phyloP scores from a whole-genome alignment of 805 yeast genomes.

The Lipomyces yamanashiensis region DNA sequence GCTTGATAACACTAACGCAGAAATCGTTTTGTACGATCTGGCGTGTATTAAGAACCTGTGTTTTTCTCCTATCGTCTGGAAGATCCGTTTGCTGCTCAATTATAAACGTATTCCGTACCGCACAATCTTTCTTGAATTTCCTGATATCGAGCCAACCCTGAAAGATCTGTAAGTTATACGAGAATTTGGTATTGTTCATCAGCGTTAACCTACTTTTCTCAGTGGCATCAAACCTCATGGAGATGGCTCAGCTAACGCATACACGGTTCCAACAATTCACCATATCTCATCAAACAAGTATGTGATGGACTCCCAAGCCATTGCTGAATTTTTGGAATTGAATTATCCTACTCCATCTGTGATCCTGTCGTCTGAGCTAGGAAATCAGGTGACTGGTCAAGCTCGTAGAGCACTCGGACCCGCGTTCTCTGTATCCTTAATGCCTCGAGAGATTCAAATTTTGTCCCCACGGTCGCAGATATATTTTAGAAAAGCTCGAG shows the following conservation, averaged over 20 bases:
- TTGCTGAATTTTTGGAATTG: constrained; percentile 4
- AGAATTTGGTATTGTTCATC: background rate
- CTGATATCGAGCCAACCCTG: constrained; percentile 12
- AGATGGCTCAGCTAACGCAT: background rate
- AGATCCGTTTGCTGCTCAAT: constrained; percentile 9
- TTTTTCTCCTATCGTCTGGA: constrained; percentile 11
- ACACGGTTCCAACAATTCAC: constrained; percentile 11
- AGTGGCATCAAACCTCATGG: constrained; percentile 9
- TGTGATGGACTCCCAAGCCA: constrained; percentile 10
- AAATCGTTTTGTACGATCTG: constrained; percentile 12
- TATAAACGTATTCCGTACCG: constrained; percentile 9
- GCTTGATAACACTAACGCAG: background rate
- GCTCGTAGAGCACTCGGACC: background rate
- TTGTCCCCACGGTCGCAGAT: background rate
- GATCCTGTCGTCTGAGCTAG: constrained; percentile 4
- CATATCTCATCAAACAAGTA: background rate
- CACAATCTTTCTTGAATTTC: constrained; percentile 12
- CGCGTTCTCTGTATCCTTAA: background rate
- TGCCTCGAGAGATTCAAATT: constrained; percentile 6
- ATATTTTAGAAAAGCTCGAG: constrained; percentile 13
- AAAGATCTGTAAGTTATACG: background rate
- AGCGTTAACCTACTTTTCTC: background rate
- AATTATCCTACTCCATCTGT: constrained; percentile 2
- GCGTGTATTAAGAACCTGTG: constrained; percentile 10
- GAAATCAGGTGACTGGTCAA: background rate